Evolutionary conservation across 495 filamentous ascomycete species (phyloP), one percentile per base, ranked within the genome.

Genomic region (Aspergillus sclerotiicarbonarius): DNA sequence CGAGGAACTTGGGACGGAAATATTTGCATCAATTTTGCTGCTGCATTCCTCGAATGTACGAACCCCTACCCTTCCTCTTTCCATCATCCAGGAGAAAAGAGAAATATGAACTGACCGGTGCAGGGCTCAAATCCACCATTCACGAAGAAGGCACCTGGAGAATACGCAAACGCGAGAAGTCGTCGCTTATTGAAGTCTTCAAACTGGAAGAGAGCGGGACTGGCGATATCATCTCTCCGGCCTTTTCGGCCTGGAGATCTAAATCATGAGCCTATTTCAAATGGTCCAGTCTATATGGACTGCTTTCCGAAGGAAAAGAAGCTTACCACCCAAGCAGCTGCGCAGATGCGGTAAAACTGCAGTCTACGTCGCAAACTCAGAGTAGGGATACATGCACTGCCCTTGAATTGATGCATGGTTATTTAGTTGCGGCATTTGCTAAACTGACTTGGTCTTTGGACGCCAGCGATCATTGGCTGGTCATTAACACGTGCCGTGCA

Each of bases 1-100:
- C 80, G 78, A 31, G 76, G 77, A 0, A 81, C 78, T 12, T 98
- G 94, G 94, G 88, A 96, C 71, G 92, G 88, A 1, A 91, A 96
- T 63, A 76, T 86, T 20, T 96, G 93, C 63, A 93, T 97, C 71
- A 94, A 94, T 58, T 96, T 96, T 72, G 81, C 91, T 6, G 83
- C 79, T 6, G 75, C 68, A 0, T 91, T 97, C 62, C 70, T 98
- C 18, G 84, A 87, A 12, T 94, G 89, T 90, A 66, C 65, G 80
- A 33, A 35, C 0, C 13, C 33, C 8, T 18, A 2, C 1, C 6
- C 32, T 32, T 44, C 6, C 32, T 32, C 35, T 37, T 31, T 12
- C 1, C 13, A 12, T 25, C 41, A 6, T n/a, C 8, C n/a, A 18
- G 6, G 18, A 9, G 8, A 31, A 43, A 19, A 20, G 7, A 33